These are phyloP conservation scores for Pholiota molesta DNA, from an alignment of 768 basidiomycete species.

Conservation along the genomic window DNA sequence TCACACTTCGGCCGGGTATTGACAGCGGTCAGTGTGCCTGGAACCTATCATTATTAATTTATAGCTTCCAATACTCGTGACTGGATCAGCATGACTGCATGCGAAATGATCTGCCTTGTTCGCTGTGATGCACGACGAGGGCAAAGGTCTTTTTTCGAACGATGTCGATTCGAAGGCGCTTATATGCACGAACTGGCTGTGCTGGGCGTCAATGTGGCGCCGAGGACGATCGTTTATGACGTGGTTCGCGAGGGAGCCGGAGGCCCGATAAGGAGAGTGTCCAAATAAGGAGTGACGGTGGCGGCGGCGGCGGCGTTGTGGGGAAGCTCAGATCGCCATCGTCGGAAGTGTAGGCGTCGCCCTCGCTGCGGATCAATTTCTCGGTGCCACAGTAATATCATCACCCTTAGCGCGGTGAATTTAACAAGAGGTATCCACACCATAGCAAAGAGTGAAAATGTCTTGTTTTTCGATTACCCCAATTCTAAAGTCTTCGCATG, in stretches of 20 bases:
- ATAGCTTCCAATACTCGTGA: neutral
- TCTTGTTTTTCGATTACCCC: neutral
- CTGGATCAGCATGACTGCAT: neutral
- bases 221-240: conserved; percentile 1
- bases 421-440: neutral
- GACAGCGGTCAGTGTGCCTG: conserved; percentile 11
- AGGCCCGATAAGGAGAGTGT: conserved; percentile 4
- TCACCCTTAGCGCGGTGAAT: neutral
- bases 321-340: conserved; percentile 9
- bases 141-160: neutral
- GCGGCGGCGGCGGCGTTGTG: conserved; percentile 15
- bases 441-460: neutral
- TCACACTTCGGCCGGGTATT: neutral
- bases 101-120: neutral
- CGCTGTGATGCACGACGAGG: neutral
- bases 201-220: conserved; percentile 6
- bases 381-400: neutral
- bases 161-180: neutral
- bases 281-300: conserved; percentile 14
- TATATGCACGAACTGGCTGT: neutral
- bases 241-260: conserved; percentile 1
- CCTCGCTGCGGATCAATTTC: conserved; percentile 4
- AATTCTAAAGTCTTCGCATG: neutral
- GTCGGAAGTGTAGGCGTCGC: neutral
- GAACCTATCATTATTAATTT: no score